Evolutionary conservation across 1,139 yeast species (phyloP).

Genomic region (Taiozyma sp.): DNA sequence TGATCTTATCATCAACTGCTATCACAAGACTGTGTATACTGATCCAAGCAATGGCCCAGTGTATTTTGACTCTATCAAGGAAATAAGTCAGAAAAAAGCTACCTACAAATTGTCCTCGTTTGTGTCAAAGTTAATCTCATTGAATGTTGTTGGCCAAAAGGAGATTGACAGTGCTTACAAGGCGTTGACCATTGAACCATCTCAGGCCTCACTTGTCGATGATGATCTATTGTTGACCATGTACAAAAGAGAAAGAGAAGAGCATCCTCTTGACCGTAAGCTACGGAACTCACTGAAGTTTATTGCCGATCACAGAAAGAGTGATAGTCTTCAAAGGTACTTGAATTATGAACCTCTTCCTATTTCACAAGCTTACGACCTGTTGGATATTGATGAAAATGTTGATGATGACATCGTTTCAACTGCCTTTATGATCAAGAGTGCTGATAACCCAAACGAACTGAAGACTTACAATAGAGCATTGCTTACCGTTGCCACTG

Average conservation of each 20-base stretch:
- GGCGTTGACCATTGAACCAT: slow-evolving; percentile 43
- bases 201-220: slow-evolving; percentile 28
- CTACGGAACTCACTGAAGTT: slow-evolving; percentile 36
- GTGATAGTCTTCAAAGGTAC: slow-evolving; percentile 37
- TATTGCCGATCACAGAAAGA: slow-evolving; percentile 42
- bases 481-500: slow-evolving; percentile 52
- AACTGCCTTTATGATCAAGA: slow-evolving; percentile 62
- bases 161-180: slow-evolving; percentile 54
- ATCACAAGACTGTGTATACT: slow-evolving; percentile 43
- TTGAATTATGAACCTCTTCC: slow-evolving; percentile 52
- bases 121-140: slow-evolving; percentile 43
- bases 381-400: slow-evolving; percentile 53
- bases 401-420: slow-evolving; percentile 74
- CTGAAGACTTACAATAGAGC: slow-evolving; percentile 37
- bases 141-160: slow-evolving; percentile 57
- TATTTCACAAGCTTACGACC: slow-evolving; percentile 51
- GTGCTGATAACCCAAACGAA: slow-evolving; percentile 41
- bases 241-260: slow-evolving; percentile 37
- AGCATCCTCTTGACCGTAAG: slow-evolving; percentile 30
- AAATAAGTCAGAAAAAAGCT: slow-evolving; percentile 39
- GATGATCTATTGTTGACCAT: slow-evolving; percentile 41
- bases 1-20: slow-evolving; percentile 54
- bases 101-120: slow-evolving; percentile 45
- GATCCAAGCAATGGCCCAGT: slow-evolving; percentile 52
- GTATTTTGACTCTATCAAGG: slow-evolving; percentile 64